A percentile compares a stretch with the other conserved stretches of the same genome.
These are phyloP conservation scores for Entoloma clypeatum DNA, from an alignment of 1,284 basidiomycete genomes.

Conservation along the genomic window DNA sequence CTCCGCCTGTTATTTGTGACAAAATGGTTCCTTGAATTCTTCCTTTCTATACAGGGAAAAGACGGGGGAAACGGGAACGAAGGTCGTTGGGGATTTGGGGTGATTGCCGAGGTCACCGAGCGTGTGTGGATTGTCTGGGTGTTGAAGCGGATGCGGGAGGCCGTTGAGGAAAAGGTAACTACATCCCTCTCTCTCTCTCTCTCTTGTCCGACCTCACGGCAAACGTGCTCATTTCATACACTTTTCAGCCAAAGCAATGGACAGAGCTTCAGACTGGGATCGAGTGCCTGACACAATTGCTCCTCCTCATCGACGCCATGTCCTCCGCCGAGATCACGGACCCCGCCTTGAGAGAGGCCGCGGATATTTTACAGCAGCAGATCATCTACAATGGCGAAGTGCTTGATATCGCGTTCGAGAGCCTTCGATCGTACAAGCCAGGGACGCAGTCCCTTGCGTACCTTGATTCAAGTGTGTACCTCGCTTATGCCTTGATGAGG, in stretches of 20 bases:
- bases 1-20: constrained; percentile 79
- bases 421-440: constrained; percentile 72
- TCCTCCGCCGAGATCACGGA: constrained; percentile 45
- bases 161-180: constrained; percentile 83
- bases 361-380: constrained; percentile 79
- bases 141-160: constrained; percentile 79
- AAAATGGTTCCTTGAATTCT: constrained; percentile 89
- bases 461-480: constrained; percentile 78
- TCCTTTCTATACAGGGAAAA: constrained; percentile 56
- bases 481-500: constrained; percentile 77
- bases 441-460: constrained; percentile 70
- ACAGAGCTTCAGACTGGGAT: constrained; percentile 93
- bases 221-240: constrained; percentile 2
- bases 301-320: constrained; percentile 77
- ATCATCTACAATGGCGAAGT: constrained; percentile 92
- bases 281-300: constrained; percentile 86
- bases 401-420: constrained; percentile 79
- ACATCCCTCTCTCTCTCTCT: constrained; percentile 3
- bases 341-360: constrained; percentile 67
- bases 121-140: constrained; percentile 86
- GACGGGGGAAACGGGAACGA: constrained; percentile 31
- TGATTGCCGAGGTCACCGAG: constrained; percentile 83
- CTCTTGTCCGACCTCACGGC: background rate
- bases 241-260: constrained; percentile 77
- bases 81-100: constrained; percentile 62